Evolutionary conservation across 495 filamentous ascomycete species (phyloP).

Genomic region (Aspergillus mulundensis): DNA sequence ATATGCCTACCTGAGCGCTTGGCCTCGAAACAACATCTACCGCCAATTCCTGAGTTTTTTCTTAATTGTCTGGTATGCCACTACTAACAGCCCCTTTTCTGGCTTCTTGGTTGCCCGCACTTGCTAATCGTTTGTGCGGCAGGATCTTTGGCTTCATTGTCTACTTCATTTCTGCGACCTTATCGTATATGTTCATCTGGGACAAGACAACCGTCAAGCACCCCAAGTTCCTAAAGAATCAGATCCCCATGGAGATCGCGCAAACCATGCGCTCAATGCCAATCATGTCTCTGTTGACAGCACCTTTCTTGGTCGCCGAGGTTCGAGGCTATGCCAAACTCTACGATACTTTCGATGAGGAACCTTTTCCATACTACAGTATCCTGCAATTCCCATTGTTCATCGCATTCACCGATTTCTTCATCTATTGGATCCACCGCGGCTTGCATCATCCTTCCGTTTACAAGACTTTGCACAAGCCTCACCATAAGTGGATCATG

Average conservation of each 20-base stretch:
- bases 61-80: slow-evolving; percentile 75
- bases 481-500: slow-evolving; percentile 99
- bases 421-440: slow-evolving; percentile 94
- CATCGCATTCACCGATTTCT: slow-evolving; percentile 86
- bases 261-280: slow-evolving; percentile 75
- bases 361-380: slow-evolving; percentile 73
- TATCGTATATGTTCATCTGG: slow-evolving; percentile 91
- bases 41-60: slow-evolving; percentile 75
- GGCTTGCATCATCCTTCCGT: slow-evolving; percentile 76
- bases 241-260: slow-evolving; percentile 78
- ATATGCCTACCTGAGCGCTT: slow-evolving; percentile 78
- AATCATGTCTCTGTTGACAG: slow-evolving; percentile 77
- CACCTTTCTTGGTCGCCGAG: slow-evolving; percentile 78
- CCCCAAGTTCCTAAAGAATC: slow-evolving; percentile 93
- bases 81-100: not conserved
- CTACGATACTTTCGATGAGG: slow-evolving; percentile 71
- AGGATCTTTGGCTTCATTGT: slow-evolving; percentile 81
- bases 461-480: slow-evolving; percentile 91
- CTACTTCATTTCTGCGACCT: slow-evolving; percentile 78
- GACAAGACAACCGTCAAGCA: slow-evolving; percentile 86
- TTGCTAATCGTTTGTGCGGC: slow-evolving; percentile 7
- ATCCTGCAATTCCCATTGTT: slow-evolving; percentile 87
- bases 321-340: slow-evolving; percentile 83
- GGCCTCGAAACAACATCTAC: slow-evolving; percentile 74
- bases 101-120: not conserved